Evolutionary conservation across 129 eudicot species (phyloP), one percentile per base, ranked within the genome.

Genomic region (Cynara cardunculus): DNA sequence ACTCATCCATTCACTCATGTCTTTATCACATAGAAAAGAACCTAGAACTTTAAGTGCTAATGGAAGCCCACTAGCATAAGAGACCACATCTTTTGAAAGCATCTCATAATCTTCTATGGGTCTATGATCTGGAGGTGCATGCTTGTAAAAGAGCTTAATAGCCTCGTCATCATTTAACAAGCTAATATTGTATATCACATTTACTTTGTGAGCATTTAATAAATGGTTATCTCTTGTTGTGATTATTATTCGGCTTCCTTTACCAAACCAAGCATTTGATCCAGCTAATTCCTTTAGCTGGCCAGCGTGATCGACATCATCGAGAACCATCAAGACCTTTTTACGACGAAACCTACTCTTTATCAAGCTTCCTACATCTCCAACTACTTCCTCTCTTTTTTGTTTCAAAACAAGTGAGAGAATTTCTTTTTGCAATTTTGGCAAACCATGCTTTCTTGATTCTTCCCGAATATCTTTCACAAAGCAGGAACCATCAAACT

Each of bases 41-140:
- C 82, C 86, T 5, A 83, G 24, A 22, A 77, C 81, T 70, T 9
- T 76, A 77, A 83, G 86, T 25, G 86, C 82, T 19, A 77, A 82
- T 0, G 85, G 81, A 9, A 82, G 81, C 25, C 81, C 81, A 34
- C 75, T 35, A 68, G 75, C 76, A 27, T 82, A 68, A 3, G 39
- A 30, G n/a, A 75, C 76, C 7, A 82, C 80, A 11, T 30, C 30
- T 37, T 39, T 19, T 46, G 70, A 81, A 28, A 81, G 61, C 69
- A 16, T n/a, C 26, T 46, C 68, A 74, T 74, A 74, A 8, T 74
- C 78, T 74, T 74, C 25, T 25, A 19, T n/a, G 19, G 21, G 76
- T 4, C 5, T 56, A 14, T 69, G 0, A 3, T 66, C 24, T 2
- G 0, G 9, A 49, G 69, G 31, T 13, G 80, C 75, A 81, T 81